Evolutionary conservation across 257 asterid genomes (phyloP), one percentile per base, ranked within the genome.

Genomic region (Eucommia ulmoides): DNA sequence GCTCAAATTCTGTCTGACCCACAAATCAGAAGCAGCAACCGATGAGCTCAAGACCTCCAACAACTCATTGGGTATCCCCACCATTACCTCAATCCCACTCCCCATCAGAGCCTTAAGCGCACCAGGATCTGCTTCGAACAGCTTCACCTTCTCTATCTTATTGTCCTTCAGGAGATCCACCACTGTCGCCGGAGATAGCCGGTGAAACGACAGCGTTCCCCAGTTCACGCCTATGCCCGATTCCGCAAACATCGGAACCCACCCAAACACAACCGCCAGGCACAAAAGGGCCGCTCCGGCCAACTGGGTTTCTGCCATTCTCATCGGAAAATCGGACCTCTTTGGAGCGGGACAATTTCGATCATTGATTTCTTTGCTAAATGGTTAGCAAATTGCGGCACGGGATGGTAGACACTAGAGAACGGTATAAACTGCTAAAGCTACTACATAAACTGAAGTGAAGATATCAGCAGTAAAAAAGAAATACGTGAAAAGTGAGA

Each of bases 11-110:
- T 74, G 97, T 20, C 87, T 57, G 45, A 88, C 89, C 94, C 93
- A 88, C 22, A 54, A 70, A 74, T 82, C 94, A 23, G 78, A 56
- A 60, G 88, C 83, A 35, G 85, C 35, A 49, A 72, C 0, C 33
- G 95, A 84, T 0, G 79, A 49, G 50, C 88, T 69, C 16, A 88
- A 58, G 15, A 63, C 41, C 1, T 69, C 54, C 66, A 88, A 68
- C 85, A 88, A 69, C 2, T 88, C 97, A 55, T 84, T 88, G 23
- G 91, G 95, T 63, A 88, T 84, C 22, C 93, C 97, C 52, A 84
- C 77, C 93, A 82, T 84, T 26, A 85, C 94, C 69, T 84, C 85
- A 64, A 88, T 81, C 65, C 83, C 85, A 69, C 78, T 74, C 7
- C 93, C 95, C 93, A 64, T 80, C 7, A 88, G 63, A 18, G 82